Evolutionary conservation across 2,329 filamentous ascomycete species (phyloP).

Genomic region (Boeremia exigua): DNA sequence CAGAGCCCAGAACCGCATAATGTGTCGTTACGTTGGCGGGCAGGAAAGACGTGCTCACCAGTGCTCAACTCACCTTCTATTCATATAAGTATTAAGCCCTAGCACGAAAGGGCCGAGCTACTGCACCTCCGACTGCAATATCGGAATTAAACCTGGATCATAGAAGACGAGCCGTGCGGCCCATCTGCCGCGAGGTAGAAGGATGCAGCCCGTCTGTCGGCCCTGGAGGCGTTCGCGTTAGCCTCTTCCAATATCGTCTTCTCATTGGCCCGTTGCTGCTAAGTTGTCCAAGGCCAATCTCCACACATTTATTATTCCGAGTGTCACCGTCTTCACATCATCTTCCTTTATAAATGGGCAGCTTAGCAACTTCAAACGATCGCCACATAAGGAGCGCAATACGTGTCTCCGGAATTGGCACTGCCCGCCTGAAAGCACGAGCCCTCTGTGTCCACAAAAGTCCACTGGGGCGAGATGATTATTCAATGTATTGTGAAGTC

Average conservation of each 20-base stretch:
- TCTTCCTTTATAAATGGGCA: background rate
- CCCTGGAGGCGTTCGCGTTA: conserved; percentile 4
- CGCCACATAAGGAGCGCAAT: background rate
- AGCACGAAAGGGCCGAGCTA: background rate
- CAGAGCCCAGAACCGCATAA: conserved; percentile 6
- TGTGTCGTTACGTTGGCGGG: background rate
- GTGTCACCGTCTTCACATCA: background rate
- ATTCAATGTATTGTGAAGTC: background rate
- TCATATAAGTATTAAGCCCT: background rate
- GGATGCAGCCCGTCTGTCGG: conserved; percentile 1
- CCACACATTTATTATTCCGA: conserved; percentile 5
- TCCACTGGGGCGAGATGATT: background rate
- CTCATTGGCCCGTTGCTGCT: background rate
- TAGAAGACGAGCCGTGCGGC: background rate
- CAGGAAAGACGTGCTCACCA: background rate
- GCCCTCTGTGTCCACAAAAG: background rate
- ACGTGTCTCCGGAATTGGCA: background rate
- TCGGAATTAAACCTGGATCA: conserved; percentile 3
- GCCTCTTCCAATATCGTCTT: background rate
- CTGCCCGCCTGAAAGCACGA: conserved; percentile 1
- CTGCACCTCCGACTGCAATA: conserved; percentile 1
- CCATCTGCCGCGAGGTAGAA: background rate
- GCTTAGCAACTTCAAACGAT: background rate
- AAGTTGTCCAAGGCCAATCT: background rate
- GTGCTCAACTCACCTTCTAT: background rate